Evolutionary conservation across 2,329 filamentous ascomycete species (phyloP), one percentile per base, ranked within the genome.

Genomic region (Botrytis medusae): DNA sequence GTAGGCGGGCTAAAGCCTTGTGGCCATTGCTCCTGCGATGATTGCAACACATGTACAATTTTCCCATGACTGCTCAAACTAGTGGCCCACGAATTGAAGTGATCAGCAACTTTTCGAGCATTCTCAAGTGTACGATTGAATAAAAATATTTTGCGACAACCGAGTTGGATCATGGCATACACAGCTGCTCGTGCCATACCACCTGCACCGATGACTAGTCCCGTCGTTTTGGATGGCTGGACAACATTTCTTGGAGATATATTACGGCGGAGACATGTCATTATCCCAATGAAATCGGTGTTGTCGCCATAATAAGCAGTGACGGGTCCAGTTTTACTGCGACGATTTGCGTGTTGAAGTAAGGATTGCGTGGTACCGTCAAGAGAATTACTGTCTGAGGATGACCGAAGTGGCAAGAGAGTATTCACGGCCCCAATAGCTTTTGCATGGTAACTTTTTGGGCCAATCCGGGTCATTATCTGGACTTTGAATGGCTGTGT

Each of bases 371-470:
- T 79, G 61, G 75, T 79, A 1, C 87, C 88, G 73, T 90, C 87
- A 0, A 84, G 80, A 10, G 89, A 81, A 20, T 87, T 84, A 40
- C 70, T 73, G 37, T 76, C 74, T 68, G 76, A 63, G 16, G 78
- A 76, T 42, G 74, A 71, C 34, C 92, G 88, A 16, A 94, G 86
- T 0, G 92, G 92, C 60, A 94, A 89, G 20, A 95, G 82, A 0
- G 92, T 94, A 75, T 95, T 94, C 64, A 93, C 88, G 2, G 92
- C 92, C 0, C 92, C 92, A 74, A 94, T 94, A 1, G 91, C 91
- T 71, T 87, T 88, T 2, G 92, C 92, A 78, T 94, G 91, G 25
- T 87, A 88, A 76, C 91, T 94, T 74, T 93, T 85, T 0, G 89
- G 87, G 77, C 91, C 87, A 54, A 92, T 86, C 29, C 89, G 86